phyloP scores from a whole-genome alignment of 164 flowering plant genomes.

The Macadamia tetraphylla region DNA sequence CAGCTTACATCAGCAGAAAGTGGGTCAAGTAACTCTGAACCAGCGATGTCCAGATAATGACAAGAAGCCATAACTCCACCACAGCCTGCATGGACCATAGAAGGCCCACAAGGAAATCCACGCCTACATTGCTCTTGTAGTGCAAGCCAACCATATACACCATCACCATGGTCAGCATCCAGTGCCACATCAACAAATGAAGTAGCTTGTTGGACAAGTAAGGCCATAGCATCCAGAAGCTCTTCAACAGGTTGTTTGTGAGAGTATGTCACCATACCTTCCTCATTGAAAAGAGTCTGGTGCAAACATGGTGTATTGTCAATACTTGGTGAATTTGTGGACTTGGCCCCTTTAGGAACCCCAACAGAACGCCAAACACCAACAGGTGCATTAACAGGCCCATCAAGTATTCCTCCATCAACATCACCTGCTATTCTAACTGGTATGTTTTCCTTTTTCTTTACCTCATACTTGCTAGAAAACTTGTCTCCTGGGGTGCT shows the following conservation, averaged over 20 bases:
- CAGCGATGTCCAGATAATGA: conserved; percentile 92
- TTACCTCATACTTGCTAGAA: conserved; percentile 50
- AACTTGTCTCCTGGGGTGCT: conserved; percentile 40
- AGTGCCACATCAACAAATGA: conserved; percentile 87
- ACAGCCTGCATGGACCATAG: conserved; percentile 95
- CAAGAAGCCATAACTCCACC: conserved; percentile 91
- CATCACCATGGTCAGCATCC: conserved; percentile 82
- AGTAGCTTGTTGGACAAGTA: conserved; percentile 93
- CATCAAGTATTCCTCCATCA: conserved; percentile 70
- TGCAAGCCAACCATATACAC: conserved; percentile 95
- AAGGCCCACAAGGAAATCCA: conserved; percentile 93
- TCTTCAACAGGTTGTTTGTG: conserved; percentile 86
- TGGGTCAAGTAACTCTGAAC: conserved; percentile 83
- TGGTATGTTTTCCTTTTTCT: conserved; percentile 70
- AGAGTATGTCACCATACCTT: conserved; percentile 49
- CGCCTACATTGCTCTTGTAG: conserved; percentile 87
- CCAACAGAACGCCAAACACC: conserved; percentile 99
- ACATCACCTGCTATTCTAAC: conserved; percentile 84
- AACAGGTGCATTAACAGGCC: conserved; percentile 65
- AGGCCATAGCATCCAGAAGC: conserved; percentile 80
- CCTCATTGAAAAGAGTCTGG: conserved; percentile 59
- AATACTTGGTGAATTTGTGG: conserved; percentile 40
- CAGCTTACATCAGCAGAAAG: conserved; percentile 77
- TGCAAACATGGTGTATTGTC: conserved; percentile 48
- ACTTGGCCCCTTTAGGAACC: conserved; percentile 61